phyloP scores from a whole-genome alignment of 129 eudicot species.

The Ambrosia artemisiifolia region DNA sequence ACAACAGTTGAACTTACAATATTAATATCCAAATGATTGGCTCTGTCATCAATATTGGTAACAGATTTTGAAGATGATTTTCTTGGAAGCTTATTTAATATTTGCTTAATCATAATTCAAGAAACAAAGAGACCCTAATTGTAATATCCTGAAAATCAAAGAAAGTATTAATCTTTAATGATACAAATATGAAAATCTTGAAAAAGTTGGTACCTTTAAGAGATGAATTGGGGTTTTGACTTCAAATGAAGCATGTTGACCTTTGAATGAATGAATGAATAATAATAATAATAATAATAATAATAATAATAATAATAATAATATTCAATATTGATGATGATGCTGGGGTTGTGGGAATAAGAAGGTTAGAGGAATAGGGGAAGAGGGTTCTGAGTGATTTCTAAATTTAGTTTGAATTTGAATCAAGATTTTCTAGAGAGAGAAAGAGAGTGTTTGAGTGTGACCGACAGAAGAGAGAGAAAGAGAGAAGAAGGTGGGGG shows the following conservation, averaged over 20 bases:
- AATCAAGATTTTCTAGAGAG: constrained; percentile 18
- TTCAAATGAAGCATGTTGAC: constrained; percentile 15
- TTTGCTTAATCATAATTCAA: constrained; percentile 60
- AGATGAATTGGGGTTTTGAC: not conserved
- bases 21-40: constrained; percentile 28
- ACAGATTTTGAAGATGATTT: constrained; percentile 67
- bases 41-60: constrained; percentile 27
- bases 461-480: constrained; percentile 17
- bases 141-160: constrained; percentile 4
- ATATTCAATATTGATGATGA: not conserved
- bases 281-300: constrained; percentile 3
- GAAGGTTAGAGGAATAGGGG: constrained; percentile 21
- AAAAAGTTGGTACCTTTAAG: constrained; percentile 26
- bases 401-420: constrained; percentile 13
- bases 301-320: constrained; percentile 4
- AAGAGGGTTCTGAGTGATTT: constrained; percentile 30
- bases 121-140: constrained; percentile 2
- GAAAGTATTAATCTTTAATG: constrained; percentile 18
- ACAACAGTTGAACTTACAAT: constrained; percentile 24
- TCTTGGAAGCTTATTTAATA: constrained; percentile 67
- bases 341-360: constrained; percentile 1
- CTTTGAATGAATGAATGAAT: not conserved
- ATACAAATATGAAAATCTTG: constrained; percentile 12
- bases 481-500: constrained; percentile 2
- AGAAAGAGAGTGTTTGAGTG: constrained; percentile 17